A percentile compares a stretch with the other conserved stretches of the same genome.
Evolutionary conservation across 2,329 filamentous ascomycete genomes (phyloP).

Genomic region (Alternaria alternata): DNA sequence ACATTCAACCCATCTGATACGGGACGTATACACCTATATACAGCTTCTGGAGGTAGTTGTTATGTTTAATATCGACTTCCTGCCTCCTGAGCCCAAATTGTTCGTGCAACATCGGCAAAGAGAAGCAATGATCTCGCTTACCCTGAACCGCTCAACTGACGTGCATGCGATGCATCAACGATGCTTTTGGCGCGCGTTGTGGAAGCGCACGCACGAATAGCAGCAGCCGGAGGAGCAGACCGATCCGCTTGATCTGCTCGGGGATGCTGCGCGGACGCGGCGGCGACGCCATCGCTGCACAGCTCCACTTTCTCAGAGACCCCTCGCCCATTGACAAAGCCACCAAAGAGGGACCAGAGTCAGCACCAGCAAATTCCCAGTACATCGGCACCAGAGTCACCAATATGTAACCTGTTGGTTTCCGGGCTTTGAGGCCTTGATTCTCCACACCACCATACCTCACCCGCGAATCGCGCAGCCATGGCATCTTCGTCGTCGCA

Average conservation of each 20-base stretch:
- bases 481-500: slow-evolving; percentile 22
- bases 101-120: neutral
- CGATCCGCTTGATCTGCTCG: slow-evolving; percentile 15
- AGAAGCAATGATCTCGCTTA: neutral
- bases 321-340: slow-evolving; percentile 6
- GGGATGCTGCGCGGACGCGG: slow-evolving; percentile 9
- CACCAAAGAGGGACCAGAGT: slow-evolving; percentile 1
- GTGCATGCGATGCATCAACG: slow-evolving; percentile 2
- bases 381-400: neutral
- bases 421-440: neutral
- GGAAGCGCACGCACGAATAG: slow-evolving; percentile 4
- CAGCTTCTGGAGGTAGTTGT: neutral
- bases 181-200: slow-evolving; percentile 1
- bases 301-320: slow-evolving; percentile 3
- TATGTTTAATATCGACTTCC: neutral
- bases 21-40: neutral
- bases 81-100: neutral
- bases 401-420: slow-evolving; percentile 1
- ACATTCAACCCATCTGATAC: neutral
- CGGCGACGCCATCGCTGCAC: slow-evolving; percentile 5
- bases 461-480: neutral
- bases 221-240: neutral
- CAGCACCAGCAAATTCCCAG: slow-evolving; percentile 1
- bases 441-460: neutral
- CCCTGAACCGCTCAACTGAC: neutral